A percentile compares a stretch with the other conserved stretches of the same genome.
phyloP scores from a whole-genome alignment of 2,329 filamentous ascomycete species.

The Penicillium sp. region DNA sequence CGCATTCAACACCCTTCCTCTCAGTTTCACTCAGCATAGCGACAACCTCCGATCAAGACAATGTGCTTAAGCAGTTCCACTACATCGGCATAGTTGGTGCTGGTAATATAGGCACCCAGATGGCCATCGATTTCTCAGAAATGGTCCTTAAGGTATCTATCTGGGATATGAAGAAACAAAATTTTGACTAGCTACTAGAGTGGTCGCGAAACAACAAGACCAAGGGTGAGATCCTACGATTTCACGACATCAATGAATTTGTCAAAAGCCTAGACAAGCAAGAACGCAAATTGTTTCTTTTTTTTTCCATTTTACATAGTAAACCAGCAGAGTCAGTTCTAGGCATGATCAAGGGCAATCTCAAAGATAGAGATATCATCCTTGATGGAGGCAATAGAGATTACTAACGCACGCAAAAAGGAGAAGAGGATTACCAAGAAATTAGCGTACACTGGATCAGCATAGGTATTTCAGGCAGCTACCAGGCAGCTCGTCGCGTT shows the following conservation, averaged over 20 bases:
- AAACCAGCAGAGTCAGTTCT: constrained; percentile 39
- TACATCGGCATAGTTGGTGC: constrained; percentile 42
- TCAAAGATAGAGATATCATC: constrained; percentile 66
- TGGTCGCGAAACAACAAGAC: constrained; percentile 25
- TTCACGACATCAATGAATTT: constrained; percentile 38
- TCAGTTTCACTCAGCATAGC: background rate
- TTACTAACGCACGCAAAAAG: constrained; percentile 63
- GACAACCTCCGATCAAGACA: constrained; percentile 26
- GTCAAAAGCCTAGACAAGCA: constrained; percentile 32
- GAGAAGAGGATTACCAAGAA: constrained; percentile 56
- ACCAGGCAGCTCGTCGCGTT: constrained; percentile 66
- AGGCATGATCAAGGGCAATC: constrained; percentile 49
- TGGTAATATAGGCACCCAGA: constrained; percentile 46
- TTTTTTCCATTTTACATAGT: constrained; percentile 44
- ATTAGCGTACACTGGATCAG: constrained; percentile 66
- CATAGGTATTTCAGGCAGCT: constrained; percentile 68
- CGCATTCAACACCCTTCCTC: background rate
- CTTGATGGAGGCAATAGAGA: constrained; percentile 70
- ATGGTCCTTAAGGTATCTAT: constrained; percentile 40
- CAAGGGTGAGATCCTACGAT: constrained; percentile 36
- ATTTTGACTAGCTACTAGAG: constrained; percentile 34
- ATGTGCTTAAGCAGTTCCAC: constrained; percentile 20
- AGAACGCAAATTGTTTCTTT: constrained; percentile 39
- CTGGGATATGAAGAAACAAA: constrained; percentile 37
- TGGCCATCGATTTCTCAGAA: constrained; percentile 44